A percentile compares a stretch with the other conserved stretches of the same genome.
Evolutionary conservation across 495 filamentous ascomycete species (phyloP).

Genomic region (Rhypophila decipiens): DNA sequence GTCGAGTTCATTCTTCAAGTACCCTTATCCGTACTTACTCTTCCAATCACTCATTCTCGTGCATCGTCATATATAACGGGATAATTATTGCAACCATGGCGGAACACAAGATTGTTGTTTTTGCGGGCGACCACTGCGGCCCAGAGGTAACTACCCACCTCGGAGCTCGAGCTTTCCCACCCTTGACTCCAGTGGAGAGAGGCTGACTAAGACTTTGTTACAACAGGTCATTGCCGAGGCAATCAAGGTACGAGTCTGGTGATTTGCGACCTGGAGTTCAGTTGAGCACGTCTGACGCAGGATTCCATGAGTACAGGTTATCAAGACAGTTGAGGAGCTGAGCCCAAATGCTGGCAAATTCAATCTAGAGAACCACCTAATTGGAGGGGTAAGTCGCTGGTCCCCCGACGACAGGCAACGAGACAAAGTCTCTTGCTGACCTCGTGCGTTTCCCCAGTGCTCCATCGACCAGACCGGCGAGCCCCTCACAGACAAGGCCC

Average conservation of each 20-base stretch:
- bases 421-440: background rate
- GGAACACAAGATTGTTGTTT: slow-evolving; percentile 57
- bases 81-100: too few species aligned
- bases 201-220: background rate
- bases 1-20: too few species aligned
- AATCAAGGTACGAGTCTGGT: slow-evolving; percentile 67
- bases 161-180: background rate
- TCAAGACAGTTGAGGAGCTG: slow-evolving; percentile 66
- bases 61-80: too few species aligned
- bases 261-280: background rate
- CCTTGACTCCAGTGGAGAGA: background rate
- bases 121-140: slow-evolving; percentile 87
- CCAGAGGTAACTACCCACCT: slow-evolving; percentile 63
- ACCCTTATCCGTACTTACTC: too few species aligned
- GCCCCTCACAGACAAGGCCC: slow-evolving; percentile 78
- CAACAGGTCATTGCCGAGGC: slow-evolving; percentile 57
- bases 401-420: too few species aligned
- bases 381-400: slow-evolving; percentile 93
- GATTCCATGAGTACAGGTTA: too few species aligned
- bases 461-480: slow-evolving; percentile 80
- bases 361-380: slow-evolving; percentile 85
- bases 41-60: too few species aligned
- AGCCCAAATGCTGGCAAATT: slow-evolving; percentile 65
- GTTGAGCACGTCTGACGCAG: too few species aligned
- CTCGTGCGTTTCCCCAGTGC: slow-evolving; percentile 40